Conservation (phyloP, 2,329 filamentous ascomycete genomes). For the Epicoccum nigrum region DNA sequence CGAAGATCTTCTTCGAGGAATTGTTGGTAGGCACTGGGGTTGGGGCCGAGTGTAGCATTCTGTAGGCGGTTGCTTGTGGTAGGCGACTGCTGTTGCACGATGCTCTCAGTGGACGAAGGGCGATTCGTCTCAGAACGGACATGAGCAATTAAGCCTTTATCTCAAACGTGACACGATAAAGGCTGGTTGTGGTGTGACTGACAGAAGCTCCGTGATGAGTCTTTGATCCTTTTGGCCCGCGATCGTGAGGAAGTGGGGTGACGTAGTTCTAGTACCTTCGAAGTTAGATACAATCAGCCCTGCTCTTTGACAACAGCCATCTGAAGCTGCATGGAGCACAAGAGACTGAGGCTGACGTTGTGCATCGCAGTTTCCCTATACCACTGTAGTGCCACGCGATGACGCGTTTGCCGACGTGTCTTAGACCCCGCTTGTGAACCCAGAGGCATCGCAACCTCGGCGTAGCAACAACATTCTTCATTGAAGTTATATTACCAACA, state of each 20-base stretch:
- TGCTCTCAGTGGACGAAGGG: not conserved
- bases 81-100: not conserved
- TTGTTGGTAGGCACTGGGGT: slow-evolving; percentile 12
- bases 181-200: slow-evolving; percentile 20
- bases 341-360: too few relatives aligned
- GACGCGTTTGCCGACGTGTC: slow-evolving; percentile 11
- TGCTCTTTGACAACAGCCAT: not conserved
- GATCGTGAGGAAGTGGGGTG: slow-evolving; percentile 35
- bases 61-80: not conserved
- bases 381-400: not conserved
- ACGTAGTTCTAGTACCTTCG: slow-evolving; percentile 23
- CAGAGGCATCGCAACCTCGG: not conserved
- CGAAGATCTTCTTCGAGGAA: slow-evolving; percentile 58
- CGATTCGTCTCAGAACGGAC: slow-evolving; percentile 1
- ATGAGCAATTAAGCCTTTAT: not conserved
- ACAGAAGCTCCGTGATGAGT: not conserved
- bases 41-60: slow-evolving; percentile 35
- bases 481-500: too few relatives aligned
- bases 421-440: slow-evolving; percentile 13
- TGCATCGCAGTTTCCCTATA: not conserved
- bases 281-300: not conserved
- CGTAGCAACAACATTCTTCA: slow-evolving; percentile 1
- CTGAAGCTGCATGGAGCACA: too few relatives aligned
- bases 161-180: not conserved
- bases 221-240: slow-evolving; percentile 17